Base-by-base conservation (phyloP, 441 rosid species). In the Gossypium trilobum region DNA sequence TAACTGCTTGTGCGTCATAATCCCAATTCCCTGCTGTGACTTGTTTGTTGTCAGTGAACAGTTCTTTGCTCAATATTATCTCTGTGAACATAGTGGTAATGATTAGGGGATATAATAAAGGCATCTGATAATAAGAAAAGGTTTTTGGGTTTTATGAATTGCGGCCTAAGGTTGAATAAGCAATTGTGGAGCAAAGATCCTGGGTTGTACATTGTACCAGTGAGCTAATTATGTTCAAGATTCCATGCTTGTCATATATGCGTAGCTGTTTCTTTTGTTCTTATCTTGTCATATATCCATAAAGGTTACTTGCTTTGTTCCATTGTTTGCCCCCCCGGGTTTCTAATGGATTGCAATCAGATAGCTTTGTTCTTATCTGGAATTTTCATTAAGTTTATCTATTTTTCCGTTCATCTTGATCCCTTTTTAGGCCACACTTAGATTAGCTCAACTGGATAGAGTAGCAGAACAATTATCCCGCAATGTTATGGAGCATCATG, bases 401-500 rank as follows among this genome's bases (percentile, higher is more conserved):
- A 65, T 55, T 69, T 58, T 6, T n/a, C 33, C 19, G 44, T 23
- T 27, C 54, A 31, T 61, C 77, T 73, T 72, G 77, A 51, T 51
- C 42, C 79, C 46, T 68, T 80, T 84, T 64, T 76, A 95, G 99
- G 99, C 96, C 6, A 78, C 95, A 14, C 81, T 92, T 83, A 88
- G 97, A 87, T 82, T 95, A 78, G 84, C 86, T 19, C 97, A 92
- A 77, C 79, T 95, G 72, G 99, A 95, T 85, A 85, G 82, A 80
- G 95, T 92, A 65, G 82, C 97, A n/a, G 98, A 95, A 77, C 81
- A 31, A 50, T 79, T 95, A 68, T 95, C 97, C 61, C 85, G 78
- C 25, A 86, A 95, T 70, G 99, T 95, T 61, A 91, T 92, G 96
- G 91, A 92, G 83, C 97, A 95, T 88, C 93, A 89, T 81, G 91